A percentile compares a stretch with the other conserved stretches of the same genome.
Conservation (phyloP, 139 green algal genomes). For the Desmodesmus armatus region DNA sequence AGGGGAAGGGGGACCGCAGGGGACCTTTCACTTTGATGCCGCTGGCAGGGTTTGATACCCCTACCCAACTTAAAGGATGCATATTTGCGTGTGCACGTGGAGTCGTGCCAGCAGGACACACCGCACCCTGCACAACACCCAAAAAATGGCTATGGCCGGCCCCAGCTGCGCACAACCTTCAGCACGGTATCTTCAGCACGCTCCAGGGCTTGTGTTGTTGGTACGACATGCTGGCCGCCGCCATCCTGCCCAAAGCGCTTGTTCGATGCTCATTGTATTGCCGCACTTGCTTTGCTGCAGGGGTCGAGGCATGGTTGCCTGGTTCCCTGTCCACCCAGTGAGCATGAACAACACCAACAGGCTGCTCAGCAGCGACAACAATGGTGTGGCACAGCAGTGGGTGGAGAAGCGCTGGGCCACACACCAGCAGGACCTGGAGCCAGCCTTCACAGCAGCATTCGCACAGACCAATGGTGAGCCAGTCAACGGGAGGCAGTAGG, state of each 20-base stretch:
- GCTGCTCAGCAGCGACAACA: conserved; percentile 89
- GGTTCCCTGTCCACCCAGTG: conserved; percentile 31
- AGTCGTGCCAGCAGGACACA: too few species aligned
- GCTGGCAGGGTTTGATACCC: too few species aligned
- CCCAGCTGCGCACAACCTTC: too few species aligned
- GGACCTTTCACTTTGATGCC: too few species aligned
- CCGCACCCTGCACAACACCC: too few species aligned
- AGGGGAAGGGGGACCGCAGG: too few species aligned
- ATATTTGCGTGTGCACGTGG: too few species aligned
- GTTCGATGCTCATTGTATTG: background rate
- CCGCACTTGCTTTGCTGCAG: conserved; percentile 39
- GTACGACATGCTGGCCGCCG: conserved; percentile 29
- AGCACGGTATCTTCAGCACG: too few species aligned
- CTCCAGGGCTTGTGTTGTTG: too few species aligned
- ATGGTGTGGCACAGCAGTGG: conserved; percentile 80
- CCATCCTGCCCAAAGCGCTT: background rate
- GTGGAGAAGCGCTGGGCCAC: conserved; percentile 69
- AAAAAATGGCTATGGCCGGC: too few species aligned
- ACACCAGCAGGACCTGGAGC: conserved; percentile 5
- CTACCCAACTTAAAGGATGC: too few species aligned
- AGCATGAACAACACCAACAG: conserved; percentile 44
- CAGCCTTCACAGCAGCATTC: conserved; percentile 80
- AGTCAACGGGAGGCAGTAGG: too few species aligned
- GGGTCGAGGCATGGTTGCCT: conserved; percentile 1
- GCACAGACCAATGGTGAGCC: conserved; percentile 81